These are phyloP conservation scores for Hypericum androsaemum DNA, from an alignment of 345 rosid species.

Conservation along the genomic window DNA sequence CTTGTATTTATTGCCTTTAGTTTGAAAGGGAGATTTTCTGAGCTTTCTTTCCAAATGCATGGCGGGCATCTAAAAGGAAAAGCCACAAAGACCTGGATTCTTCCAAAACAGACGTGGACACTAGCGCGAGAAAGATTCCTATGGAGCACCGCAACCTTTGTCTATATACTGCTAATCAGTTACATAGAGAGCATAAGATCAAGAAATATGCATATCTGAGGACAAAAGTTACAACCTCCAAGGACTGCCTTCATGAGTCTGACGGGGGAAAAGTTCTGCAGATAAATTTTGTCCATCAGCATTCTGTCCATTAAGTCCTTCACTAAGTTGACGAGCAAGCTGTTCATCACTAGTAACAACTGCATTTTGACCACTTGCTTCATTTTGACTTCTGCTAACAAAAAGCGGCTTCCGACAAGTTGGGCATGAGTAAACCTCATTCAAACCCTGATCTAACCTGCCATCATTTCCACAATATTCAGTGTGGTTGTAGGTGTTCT, in stretches of 20 bases:
- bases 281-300: constrained; percentile 39
- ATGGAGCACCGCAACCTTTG: too few relatives aligned
- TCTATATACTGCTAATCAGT: background rate
- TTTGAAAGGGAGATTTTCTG: too few relatives aligned
- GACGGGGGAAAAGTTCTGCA: constrained; percentile 62
- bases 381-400: constrained; percentile 53
- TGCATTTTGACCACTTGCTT: constrained; percentile 30
- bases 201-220: constrained; percentile 12
- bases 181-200: background rate
- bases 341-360: constrained; percentile 66
- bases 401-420: constrained; percentile 98
- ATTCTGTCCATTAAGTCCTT: constrained; percentile 52
- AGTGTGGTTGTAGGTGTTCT: constrained; percentile 11
- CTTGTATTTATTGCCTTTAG: too few relatives aligned
- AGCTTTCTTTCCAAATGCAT: too few relatives aligned
- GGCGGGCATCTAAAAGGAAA: too few relatives aligned
- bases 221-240: constrained; percentile 45
- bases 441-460: constrained; percentile 99
- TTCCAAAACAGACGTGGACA: too few relatives aligned
- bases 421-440: constrained; percentile 86
- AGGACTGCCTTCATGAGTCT: constrained; percentile 58
- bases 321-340: constrained; percentile 60
- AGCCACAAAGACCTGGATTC: too few relatives aligned
- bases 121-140: too few relatives aligned
- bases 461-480: constrained; percentile 24